Conservation (phyloP, 106 monocot genomes). For the Dendrobium catenatum region DNA sequence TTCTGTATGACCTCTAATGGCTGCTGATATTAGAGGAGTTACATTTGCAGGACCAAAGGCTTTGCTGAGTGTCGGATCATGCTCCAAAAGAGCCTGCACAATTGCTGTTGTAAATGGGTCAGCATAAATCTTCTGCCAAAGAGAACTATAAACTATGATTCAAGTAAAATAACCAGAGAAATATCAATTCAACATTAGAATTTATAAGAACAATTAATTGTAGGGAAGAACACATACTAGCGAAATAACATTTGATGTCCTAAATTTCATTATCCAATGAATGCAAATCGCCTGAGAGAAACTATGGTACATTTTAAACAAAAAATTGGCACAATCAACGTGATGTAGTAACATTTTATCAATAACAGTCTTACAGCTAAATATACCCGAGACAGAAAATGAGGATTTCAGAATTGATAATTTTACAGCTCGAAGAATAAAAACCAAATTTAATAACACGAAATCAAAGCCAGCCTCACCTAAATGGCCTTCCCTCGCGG, state of each 20-base stretch:
- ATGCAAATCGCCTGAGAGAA: background rate
- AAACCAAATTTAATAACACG: background rate
- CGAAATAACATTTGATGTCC: background rate
- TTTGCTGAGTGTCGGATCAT: constrained; percentile 37
- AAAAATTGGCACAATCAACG: no score
- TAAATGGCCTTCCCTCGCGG: constrained; percentile 56
- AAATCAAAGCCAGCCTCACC: background rate
- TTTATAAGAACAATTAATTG: background rate
- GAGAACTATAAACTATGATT: no score
- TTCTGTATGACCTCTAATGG: constrained; percentile 49
- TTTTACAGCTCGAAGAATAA: background rate
- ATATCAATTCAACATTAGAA: no score
- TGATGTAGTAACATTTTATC: no score
- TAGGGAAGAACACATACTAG: background rate
- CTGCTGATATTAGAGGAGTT: constrained; percentile 57
- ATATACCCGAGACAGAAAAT: background rate
- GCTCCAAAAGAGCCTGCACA: constrained; percentile 44
- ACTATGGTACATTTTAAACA: no score
- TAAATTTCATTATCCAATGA: background rate
- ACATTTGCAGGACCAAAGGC: constrained; percentile 56
- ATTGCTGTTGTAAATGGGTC: constrained; percentile 24
- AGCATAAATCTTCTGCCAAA: background rate
- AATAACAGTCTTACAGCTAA: background rate
- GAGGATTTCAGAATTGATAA: no score
- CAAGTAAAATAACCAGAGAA: no score